Evolutionary conservation across 768 basidiomycete genomes (phyloP).

Genomic region (Serendipita sp.): DNA sequence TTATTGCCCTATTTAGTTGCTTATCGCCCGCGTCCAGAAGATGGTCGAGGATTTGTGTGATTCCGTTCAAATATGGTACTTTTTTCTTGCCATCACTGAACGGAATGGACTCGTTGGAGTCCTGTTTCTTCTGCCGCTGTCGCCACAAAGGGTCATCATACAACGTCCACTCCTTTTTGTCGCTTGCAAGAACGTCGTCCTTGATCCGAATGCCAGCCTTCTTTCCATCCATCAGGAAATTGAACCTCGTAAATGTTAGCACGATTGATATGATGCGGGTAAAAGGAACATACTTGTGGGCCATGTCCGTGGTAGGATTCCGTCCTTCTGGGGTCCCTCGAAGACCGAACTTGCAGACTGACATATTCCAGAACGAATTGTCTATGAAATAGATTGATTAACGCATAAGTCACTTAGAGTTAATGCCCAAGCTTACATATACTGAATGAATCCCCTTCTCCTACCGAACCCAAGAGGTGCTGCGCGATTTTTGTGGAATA

Average conservation of each 20-base stretch:
- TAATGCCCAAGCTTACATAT: background rate
- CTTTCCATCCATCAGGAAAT: background rate
- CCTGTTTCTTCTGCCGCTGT: background rate
- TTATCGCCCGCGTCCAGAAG: background rate
- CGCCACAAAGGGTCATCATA: background rate
- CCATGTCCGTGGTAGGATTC: background rate
- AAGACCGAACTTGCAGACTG: background rate
- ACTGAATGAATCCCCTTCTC: background rate
- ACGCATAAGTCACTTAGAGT: background rate
- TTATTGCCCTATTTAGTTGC: background rate
- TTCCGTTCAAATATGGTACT: background rate
- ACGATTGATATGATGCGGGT: background rate
- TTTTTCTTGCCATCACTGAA: background rate
- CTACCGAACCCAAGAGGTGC: background rate
- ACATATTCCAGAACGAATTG: background rate
- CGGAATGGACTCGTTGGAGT: background rate
- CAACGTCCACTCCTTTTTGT: background rate
- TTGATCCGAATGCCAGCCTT: background rate
- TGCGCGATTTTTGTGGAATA: background rate
- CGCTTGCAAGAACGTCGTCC: background rate
- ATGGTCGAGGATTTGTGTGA: background rate
- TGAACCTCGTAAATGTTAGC: background rate
- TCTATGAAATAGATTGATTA: background rate
- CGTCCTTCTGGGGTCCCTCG: background rate
- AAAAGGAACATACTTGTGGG: background rate